Percentiles rank a stretch among this genome's conserved stretches.
Conservation (phyloP, 805 yeast genomes). For the Starmerella ratchasimensis region DNA sequence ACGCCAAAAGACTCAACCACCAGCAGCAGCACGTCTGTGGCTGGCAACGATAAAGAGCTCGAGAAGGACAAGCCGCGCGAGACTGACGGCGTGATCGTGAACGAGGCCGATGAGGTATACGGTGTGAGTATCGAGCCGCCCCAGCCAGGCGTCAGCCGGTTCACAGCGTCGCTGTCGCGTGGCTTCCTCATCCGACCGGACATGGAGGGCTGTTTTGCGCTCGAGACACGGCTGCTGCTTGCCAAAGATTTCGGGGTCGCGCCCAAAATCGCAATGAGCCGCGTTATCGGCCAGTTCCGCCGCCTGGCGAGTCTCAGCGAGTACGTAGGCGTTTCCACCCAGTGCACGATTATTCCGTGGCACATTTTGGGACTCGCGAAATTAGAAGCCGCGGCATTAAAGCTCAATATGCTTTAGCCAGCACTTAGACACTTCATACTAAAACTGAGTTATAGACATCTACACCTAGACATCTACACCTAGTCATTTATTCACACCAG, state of each 20-base stretch:
- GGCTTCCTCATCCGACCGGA: conserved; percentile 18
- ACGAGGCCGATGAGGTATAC: conserved; percentile 13
- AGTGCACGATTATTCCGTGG: conserved; percentile 28
- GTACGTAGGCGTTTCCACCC: conserved; percentile 25
- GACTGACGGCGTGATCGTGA: conserved; percentile 10
- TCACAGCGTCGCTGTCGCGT: conserved; percentile 11
- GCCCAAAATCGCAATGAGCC: conserved; percentile 21
- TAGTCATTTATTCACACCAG: too few relatives aligned
- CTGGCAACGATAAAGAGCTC: too few relatives aligned
- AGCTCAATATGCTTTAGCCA: conserved; percentile 8
- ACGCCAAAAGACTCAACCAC: not conserved
- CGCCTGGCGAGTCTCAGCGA: conserved; percentile 27
- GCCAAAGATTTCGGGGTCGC: conserved; percentile 4
- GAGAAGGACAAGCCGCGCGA: not conserved
- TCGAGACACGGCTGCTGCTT: conserved; percentile 12
- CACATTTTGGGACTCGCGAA: conserved; percentile 23
- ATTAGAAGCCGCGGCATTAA: conserved; percentile 13
- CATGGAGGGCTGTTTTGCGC: conserved; percentile 3
- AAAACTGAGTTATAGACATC: not conserved
- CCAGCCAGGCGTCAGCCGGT: conserved; percentile 7
- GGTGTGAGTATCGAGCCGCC: conserved; percentile 13
- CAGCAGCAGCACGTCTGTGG: too few relatives aligned
- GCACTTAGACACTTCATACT: not conserved
- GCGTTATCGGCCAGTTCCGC: conserved; percentile 27
- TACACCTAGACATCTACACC: too few relatives aligned